Base-by-base conservation (phyloP, 2,329 filamentous ascomycete genomes). In the Fusarium globosum region DNA sequence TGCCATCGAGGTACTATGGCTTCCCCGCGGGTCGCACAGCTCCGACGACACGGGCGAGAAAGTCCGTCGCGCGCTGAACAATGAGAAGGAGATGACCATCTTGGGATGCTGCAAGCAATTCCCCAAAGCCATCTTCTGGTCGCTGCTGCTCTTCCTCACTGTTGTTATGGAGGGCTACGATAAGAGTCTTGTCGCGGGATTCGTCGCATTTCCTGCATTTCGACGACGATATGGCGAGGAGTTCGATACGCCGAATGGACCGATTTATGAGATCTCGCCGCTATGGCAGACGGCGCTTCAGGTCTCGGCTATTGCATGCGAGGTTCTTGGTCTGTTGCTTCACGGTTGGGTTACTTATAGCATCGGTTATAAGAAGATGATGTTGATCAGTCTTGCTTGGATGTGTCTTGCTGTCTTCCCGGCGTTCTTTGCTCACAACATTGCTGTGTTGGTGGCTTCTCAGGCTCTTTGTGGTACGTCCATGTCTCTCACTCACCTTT, bases 341-440 rank as follows among this genome's bases (percentile, higher is more conserved):
- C 83, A 82, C 60, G 85, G 85, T 8, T 80, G 80, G 64, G 61
- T 85, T 2, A 79, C 82, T 0, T 82, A 86, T 13, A 71, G 76
- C 5, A 79, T 78, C 12, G 81, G 81, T 0, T 82, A 83, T 63
- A 77, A 80, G 46, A 80, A 81, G 72, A 83, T 81, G 12, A 81
- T 86, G 74, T 76, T 85, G 18, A 79, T 72, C 0, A 78, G 80
- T 11, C 72, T 86, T 23, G 67, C 79, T 12, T 73, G 69, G 79
- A 55, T 80, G 84, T 70, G 77, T 5, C 52, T 77, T 1, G 83
- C 83, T 45, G 82, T 86, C 33, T 83, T 82, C n/a, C 73, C 82
- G 0, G 73, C 78, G 2, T 84, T 84, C 57, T 83, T 84, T 61
- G 81, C 81, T 0, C 64, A 76, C 16, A 78, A 79, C 18, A 73